Percentiles rank a stretch among this genome's conserved stretches.
Evolutionary conservation across 768 basidiomycete species (phyloP).

Genomic region (Amanita molliuscula): DNA sequence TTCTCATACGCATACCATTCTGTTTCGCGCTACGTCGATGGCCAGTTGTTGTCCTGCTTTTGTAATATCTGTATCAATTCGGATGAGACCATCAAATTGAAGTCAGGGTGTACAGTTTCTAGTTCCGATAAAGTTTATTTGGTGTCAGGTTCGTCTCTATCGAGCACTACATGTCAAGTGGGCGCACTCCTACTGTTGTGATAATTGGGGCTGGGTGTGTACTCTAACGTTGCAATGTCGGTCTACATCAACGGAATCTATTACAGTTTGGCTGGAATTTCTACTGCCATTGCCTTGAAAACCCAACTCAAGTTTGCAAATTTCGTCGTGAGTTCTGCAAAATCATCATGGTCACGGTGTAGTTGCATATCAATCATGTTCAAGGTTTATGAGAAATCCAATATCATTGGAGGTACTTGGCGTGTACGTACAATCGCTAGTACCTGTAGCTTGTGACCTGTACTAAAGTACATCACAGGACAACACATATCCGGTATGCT

Average conservation of each 20-base stretch:
- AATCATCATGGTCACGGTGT: background rate
- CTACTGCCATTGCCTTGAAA: constrained; percentile 37
- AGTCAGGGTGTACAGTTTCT: background rate
- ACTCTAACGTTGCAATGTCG: background rate
- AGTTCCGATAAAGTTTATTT: background rate
- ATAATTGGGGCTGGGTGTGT: constrained; percentile 44
- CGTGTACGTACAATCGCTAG: constrained; percentile 25
- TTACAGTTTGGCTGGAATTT: constrained; percentile 34
- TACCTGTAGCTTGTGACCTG: too few species aligned
- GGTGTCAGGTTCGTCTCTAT: background rate
- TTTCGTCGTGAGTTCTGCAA: constrained; percentile 30
- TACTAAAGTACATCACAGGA: constrained; percentile 21
- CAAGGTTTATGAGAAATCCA: constrained; percentile 42
- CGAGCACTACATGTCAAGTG: background rate
- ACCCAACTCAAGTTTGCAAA: constrained; percentile 31
- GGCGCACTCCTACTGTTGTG: constrained; percentile 25
- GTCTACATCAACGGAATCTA: background rate
- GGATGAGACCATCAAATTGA: background rate
- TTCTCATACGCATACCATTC: background rate
- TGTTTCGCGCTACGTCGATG: constrained; percentile 1
- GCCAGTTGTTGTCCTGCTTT: background rate
- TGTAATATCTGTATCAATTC: constrained; percentile 5
- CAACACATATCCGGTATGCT: constrained; percentile 42
- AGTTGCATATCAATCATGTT: background rate
- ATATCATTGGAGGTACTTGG: constrained; percentile 45